These are phyloP conservation scores for sunflower (Helianthus annuus) DNA, from an alignment of 129 eudicot species.

Conservation along the genomic window DNA sequence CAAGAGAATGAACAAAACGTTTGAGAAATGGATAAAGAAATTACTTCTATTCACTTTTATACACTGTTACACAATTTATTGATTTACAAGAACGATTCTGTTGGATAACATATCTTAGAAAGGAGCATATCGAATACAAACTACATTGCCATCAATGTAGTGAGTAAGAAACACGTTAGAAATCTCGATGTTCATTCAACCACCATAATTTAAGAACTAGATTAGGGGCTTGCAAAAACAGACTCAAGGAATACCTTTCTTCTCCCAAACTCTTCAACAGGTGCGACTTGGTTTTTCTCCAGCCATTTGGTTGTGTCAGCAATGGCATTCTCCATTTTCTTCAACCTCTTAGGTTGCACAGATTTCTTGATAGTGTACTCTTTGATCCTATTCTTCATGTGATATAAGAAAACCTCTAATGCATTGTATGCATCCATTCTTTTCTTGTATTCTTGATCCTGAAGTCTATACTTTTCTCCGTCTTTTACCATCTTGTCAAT, in stretches of 20 bases:
- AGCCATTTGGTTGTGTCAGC: conserved; percentile 23
- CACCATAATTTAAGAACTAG: neutral
- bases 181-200: neutral
- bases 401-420: conserved; percentile 19
- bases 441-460: conserved; percentile 18
- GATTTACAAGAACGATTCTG: too few species aligned
- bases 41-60: too few species aligned
- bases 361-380: neutral
- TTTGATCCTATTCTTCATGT: conserved; percentile 5
- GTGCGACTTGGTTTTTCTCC: conserved; percentile 1
- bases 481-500: conserved; percentile 26
- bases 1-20: too few species aligned
- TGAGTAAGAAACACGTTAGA: neutral
- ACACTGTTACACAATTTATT: too few species aligned
- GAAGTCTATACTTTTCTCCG: conserved; percentile 6
- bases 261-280: conserved; percentile 8
- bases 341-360: neutral
- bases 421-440: conserved; percentile 9
- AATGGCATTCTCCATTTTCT: neutral
- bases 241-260: conserved; percentile 4
- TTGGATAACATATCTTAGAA: too few species aligned
- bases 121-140: neutral
- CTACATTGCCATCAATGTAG: neutral
- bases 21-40: too few species aligned
- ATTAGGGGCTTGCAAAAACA: neutral